Conservation (phyloP, 208 protist species). For the Trypanosoma theileri region DNA sequence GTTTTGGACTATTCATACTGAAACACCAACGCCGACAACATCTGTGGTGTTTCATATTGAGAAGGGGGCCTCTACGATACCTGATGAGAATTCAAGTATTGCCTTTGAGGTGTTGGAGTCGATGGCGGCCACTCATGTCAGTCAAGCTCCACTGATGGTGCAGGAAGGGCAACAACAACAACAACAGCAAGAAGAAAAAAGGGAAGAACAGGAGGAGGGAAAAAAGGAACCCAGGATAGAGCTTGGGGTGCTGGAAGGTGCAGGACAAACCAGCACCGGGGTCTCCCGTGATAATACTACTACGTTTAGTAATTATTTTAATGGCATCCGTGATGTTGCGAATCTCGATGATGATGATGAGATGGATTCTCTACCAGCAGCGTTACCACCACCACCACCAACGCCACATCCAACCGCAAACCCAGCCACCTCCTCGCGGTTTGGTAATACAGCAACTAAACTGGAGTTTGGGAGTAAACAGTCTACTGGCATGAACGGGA, state of each 20-base stretch:
- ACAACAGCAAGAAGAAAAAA: no score
- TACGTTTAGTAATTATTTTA: no score
- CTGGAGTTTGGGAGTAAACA: not conserved
- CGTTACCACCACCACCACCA: conserved; percentile 9
- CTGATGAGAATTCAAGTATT: not conserved
- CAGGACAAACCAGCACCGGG: no score
- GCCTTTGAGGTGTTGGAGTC: not conserved
- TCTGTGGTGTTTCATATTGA: not conserved
- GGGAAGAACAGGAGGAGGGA: no score
- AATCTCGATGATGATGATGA: conserved; percentile 17
- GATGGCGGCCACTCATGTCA: no score
- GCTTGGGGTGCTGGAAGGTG: no score
- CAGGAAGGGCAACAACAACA: no score
- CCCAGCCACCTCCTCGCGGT: not conserved
- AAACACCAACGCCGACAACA: no score
- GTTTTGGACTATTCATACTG: not conserved
- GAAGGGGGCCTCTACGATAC: not conserved
- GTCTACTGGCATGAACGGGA: not conserved
- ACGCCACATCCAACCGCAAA: conserved; percentile 12
- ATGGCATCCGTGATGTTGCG: no score
- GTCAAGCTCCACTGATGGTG: no score
- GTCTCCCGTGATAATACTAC: no score
- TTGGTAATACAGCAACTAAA: not conserved
- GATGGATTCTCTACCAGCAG: conserved; percentile 5
- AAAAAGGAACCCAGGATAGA: no score